phyloP scores from a whole-genome alignment of 768 basidiomycete species.

The Rhizopogon vesiculosus region DNA sequence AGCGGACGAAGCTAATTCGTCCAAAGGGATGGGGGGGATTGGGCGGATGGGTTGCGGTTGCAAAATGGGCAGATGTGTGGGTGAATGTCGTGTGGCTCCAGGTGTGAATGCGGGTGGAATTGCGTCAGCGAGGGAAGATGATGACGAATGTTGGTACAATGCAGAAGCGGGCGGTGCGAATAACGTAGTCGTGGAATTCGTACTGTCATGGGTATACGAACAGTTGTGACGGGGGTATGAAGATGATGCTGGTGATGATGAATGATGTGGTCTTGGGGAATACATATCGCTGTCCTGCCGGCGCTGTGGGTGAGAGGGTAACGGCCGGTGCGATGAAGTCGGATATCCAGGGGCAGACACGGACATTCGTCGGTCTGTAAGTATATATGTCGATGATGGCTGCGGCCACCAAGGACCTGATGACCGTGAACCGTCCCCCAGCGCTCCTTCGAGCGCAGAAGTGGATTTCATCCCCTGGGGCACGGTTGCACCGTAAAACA shows the following conservation, averaged over 20 bases:
- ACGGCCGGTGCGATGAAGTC: constrained; percentile 17
- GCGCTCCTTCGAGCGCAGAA: constrained; percentile 26
- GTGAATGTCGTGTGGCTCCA: constrained; percentile 10
- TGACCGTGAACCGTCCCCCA: constrained; percentile 18
- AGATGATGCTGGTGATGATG: constrained; percentile 4
- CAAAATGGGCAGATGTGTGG: constrained; percentile 20
- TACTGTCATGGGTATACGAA: constrained; percentile 19
- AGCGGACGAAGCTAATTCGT: constrained; percentile 20
- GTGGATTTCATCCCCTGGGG: constrained; percentile 26
- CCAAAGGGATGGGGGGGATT: constrained; percentile 28
- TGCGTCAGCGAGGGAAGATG: constrained; percentile 25
- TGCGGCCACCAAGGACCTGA: constrained; percentile 7
- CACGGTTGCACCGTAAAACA: constrained; percentile 16
- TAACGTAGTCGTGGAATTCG: constrained; percentile 12
- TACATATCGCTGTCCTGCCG: constrained; percentile 14
- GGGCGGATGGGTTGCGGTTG: constrained; percentile 31
- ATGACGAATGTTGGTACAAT: constrained; percentile 15
- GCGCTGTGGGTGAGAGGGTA: constrained; percentile 7
- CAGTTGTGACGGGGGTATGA: constrained; percentile 15
- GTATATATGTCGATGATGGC: constrained; percentile 4
- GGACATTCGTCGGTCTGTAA: constrained; percentile 22
- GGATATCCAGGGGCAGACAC: constrained; percentile 28
- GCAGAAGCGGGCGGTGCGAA: constrained; percentile 17
- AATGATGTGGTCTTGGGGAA: constrained; percentile 6
- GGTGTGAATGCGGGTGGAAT: constrained; percentile 9